Conservation (phyloP, 2,329 filamentous ascomycete genomes). For the Fusarium foetens region DNA sequence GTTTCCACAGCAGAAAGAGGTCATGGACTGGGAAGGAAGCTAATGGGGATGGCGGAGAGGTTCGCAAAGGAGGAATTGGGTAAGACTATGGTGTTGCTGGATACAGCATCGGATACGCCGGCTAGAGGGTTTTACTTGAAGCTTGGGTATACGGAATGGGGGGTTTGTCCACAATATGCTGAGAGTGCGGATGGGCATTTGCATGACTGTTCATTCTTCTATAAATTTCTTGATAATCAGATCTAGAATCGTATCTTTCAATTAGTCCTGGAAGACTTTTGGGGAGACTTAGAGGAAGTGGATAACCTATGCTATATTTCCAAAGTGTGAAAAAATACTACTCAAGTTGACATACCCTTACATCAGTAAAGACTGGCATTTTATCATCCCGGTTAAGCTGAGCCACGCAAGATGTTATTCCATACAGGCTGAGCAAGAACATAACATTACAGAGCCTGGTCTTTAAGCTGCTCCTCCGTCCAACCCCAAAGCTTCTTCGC, state of each 20-base stretch:
- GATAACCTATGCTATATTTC: no score
- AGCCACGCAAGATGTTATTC: no score
- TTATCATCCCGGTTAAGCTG: no score
- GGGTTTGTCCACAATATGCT: conserved; percentile 1
- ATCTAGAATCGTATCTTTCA: no score
- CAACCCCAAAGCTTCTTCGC: conserved; percentile 3
- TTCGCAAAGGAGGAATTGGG: background rate
- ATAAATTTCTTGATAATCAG: background rate
- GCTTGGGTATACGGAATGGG: background rate
- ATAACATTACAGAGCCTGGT: fast-evolving
- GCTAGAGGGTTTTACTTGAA: background rate
- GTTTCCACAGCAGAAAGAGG: background rate
- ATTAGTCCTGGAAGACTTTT: no score
- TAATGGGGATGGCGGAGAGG: background rate
- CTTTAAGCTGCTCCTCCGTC: conserved; percentile 1
- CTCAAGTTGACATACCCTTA: no score
- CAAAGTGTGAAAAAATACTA: no score
- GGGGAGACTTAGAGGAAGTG: no score
- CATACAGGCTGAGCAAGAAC: no score
- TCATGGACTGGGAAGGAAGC: background rate
- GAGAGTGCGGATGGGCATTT: background rate
- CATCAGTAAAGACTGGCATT: no score
- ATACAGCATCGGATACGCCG: background rate
- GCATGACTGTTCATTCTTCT: background rate
- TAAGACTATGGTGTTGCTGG: background rate